Evolutionary conservation across 163 green algal genomes (phyloP), one percentile per base, ranked within the genome.

Genomic region (Trebouxiophyceae sp.): DNA sequence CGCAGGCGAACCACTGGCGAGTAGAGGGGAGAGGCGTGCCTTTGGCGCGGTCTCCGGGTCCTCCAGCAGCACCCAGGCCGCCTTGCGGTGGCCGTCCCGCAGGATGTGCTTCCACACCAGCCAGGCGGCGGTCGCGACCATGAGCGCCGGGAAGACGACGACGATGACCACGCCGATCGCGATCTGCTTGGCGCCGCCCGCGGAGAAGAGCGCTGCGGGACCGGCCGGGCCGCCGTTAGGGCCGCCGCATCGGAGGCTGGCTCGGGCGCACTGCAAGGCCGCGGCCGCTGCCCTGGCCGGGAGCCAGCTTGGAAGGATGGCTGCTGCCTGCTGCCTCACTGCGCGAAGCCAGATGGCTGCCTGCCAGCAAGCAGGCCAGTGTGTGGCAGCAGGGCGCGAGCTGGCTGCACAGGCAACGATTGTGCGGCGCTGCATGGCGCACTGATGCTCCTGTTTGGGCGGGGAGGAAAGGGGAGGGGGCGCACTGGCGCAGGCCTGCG

Each of bases 121-220:
- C 33, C 33, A 57, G 63, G 47, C 24, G 4, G 7, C 47, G 5
- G 33, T 2, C 28, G 75, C 57, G 58, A 75, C 69, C n/a, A 55
- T 62, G 24, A 64, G 4, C 6, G 67, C 63, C 26, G 72, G 58
- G 16, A 75, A 29, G 4, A 68, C 3, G 32, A 75, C 67, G 44
- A 78, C 59, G 19, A 72, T 29, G 19, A 67, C 39, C 39, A 50
- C 72, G 16, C 67, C 72, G 30, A 78, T 57, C 29, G 45, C 67
- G 30, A 78, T 72, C 57, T 75, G 57, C 16, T 60, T 63, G 5
- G 7, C 30, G 57, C 29, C 47, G 30, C 66, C 39, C 8, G 12
- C 63, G 7, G 55, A 66, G 34, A 78, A 78, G 28, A 74, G 33
- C 31, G 45, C 71, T 78, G 72, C 72, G 16, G 39, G 39, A n/a